These are phyloP conservation scores for Ustilago curta DNA, from an alignment of 1,284 basidiomycete genomes.

Conservation along the genomic window DNA sequence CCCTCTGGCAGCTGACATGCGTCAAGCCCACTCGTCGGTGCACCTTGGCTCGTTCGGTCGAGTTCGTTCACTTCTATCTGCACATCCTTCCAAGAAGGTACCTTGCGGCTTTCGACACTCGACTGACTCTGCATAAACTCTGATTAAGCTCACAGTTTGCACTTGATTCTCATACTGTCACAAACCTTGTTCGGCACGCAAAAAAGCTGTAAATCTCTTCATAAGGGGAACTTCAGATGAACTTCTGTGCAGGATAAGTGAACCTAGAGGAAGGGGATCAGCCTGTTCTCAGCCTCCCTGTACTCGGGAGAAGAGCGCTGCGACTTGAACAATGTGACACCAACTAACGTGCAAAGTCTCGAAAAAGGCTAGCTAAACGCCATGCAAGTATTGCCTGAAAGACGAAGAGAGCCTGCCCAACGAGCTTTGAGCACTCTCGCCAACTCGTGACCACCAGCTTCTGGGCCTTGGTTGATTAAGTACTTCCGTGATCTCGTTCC, in stretches of 20 bases:
- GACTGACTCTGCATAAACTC: neutral
- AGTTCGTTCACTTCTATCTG: neutral
- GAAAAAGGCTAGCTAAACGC: too few species aligned
- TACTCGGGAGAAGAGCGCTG: neutral
- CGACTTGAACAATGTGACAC: too few species aligned
- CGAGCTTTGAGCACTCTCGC: too few species aligned
- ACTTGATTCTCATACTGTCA: neutral
- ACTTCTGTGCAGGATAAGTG: neutral
- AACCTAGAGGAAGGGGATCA: neutral
- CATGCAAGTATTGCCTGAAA: too few species aligned
- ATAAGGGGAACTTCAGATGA: neutral
- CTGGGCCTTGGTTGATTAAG: too few species aligned
- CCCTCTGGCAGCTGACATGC: neutral
- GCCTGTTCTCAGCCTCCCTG: neutral
- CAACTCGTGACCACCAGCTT: too few species aligned
- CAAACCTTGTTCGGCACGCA: neutral
- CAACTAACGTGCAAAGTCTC: too few species aligned
- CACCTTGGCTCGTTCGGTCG: neutral
- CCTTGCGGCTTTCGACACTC: neutral
- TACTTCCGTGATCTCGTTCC: too few species aligned
- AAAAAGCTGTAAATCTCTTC: neutral
- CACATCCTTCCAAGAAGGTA: too few species aligned
- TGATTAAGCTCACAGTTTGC: neutral
- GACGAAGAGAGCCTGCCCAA: too few species aligned
- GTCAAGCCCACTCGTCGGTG: conserved; percentile 2